These are phyloP conservation scores for Raddia guianensis DNA, from an alignment of 176 grass and related monocot genomes.

Conservation along the genomic window DNA sequence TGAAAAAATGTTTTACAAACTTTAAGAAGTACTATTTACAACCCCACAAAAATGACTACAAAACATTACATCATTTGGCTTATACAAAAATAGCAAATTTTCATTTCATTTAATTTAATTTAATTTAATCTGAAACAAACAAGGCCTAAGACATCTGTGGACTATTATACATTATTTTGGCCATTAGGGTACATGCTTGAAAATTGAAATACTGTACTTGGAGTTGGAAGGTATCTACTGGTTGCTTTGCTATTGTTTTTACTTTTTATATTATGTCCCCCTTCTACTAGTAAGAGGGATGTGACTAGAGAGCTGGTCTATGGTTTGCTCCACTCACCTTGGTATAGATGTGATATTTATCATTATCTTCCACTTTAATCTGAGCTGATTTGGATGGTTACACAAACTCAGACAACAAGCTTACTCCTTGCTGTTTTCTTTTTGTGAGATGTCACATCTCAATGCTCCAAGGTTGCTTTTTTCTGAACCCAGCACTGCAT, in stretches of 20 bases:
- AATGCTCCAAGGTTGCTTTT: not conserved
- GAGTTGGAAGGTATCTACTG: constrained; percentile 2
- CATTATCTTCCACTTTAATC: constrained; percentile 20
- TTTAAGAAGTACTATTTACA: too few relatives aligned
- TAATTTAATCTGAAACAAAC: too few relatives aligned
- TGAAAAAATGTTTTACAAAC: too few relatives aligned
- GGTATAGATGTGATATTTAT: constrained; percentile 11
- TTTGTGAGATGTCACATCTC: constrained; percentile 4
- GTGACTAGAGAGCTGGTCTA: not conserved
- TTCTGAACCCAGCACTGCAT: constrained; percentile 4
- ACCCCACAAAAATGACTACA: too few relatives aligned
- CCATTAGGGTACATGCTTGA: not conserved
- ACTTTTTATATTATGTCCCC: constrained; percentile 4
- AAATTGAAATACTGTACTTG: not conserved
- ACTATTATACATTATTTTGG: constrained; percentile 22
- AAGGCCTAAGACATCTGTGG: not conserved
- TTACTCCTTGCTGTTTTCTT: constrained; percentile 19
- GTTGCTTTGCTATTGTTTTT: constrained; percentile 29
- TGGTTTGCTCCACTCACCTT: constrained; percentile 23
- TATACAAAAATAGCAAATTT: too few relatives aligned
- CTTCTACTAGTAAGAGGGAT: not conserved
- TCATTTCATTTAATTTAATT: too few relatives aligned
- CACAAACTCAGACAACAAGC: not conserved
- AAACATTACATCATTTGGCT: too few relatives aligned
- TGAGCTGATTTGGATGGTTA: constrained; percentile 12